Evolutionary conservation across 306 rosid species (phyloP), one percentile per base, ranked within the genome.

Genomic region (Quercus mongolica): DNA sequence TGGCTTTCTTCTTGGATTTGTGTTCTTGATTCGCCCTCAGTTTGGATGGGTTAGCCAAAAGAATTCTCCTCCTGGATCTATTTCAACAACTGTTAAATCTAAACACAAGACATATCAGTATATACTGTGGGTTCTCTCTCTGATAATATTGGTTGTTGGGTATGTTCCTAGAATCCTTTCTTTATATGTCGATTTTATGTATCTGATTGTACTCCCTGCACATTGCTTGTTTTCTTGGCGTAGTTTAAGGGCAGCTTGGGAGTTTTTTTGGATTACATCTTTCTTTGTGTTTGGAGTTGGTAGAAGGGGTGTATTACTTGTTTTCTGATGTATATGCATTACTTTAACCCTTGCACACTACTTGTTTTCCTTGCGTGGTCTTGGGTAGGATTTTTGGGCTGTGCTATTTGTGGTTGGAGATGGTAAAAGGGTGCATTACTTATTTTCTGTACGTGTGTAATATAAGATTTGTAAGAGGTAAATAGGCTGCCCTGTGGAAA

Each of bases 1-100:
- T 62, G 98, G 97, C 65, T 91, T 94, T 89, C 91, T 94, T 82
- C 94, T 94, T 80, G 98, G 97, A 20, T 91, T 91, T 67, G 79
- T 94, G 78, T 75, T 89, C 74, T 73, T 94, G 81, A 85, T 91
- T 76, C 91, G 97, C 13, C 98, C 97, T 56, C 97, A 94, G 76
- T 94, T 82, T 79, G 77, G 88, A 76, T 94, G 94, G 92, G 74
- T 85, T 79, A 85, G 81, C 87, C 91, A 81, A 73, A 81, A 71
- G 63, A 54, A 79, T 73, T 64, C 87, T 76, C 69, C 23, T 19
- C 52, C 77, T 51, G 85, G 84, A 57, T 4, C 6, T 49, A 56
- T 33, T 69, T 77, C 80, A 28, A 76, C 79, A 54, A 13, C 81
- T n/a, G 88, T 86, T 76, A 84, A 78, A 78, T 84, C 88, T 72